Percentiles rank a stretch among this genome's conserved stretches.
Conservation (phyloP, 768 basidiomycete species). For the Mycena leptocephala region DNA sequence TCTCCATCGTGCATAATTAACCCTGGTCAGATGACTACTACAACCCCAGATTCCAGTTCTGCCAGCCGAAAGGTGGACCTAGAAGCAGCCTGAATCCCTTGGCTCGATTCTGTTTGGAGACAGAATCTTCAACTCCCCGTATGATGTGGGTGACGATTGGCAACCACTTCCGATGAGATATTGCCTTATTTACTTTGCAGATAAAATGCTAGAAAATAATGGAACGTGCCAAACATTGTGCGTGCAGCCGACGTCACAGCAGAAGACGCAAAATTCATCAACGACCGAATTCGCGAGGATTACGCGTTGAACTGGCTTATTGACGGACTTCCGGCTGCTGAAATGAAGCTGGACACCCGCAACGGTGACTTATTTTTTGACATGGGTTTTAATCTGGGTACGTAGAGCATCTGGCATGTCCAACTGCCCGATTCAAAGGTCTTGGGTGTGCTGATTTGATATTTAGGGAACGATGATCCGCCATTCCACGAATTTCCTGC, state of each 20-base stretch:
- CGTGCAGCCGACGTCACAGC: constrained; percentile 65
- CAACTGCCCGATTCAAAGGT: too few relatives aligned
- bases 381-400: constrained; percentile 89
- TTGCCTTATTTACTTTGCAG: constrained; percentile 57
- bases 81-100: constrained; percentile 86
- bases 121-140: constrained; percentile 93
- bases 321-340: constrained; percentile 94
- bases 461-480: constrained; percentile 75
- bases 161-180: neutral
- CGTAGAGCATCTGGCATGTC: neutral
- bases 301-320: constrained; percentile 96
- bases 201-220: constrained; percentile 88
- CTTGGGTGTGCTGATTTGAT: neutral
- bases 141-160: constrained; percentile 71
- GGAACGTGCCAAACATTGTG: constrained; percentile 87
- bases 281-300: constrained; percentile 91
- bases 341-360: constrained; percentile 88
- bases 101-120: constrained; percentile 98
- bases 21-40: constrained; percentile 89
- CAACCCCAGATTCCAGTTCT: constrained; percentile 89
- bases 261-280: constrained; percentile 91
- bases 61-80: constrained; percentile 82
- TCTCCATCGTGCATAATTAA: constrained; percentile 24
- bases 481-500: constrained; percentile 72
- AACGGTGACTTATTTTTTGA: constrained; percentile 93